These are phyloP conservation scores for Ceratocystis papillata DNA, from an alignment of 2,329 filamentous ascomycete genomes.

Conservation along the genomic window DNA sequence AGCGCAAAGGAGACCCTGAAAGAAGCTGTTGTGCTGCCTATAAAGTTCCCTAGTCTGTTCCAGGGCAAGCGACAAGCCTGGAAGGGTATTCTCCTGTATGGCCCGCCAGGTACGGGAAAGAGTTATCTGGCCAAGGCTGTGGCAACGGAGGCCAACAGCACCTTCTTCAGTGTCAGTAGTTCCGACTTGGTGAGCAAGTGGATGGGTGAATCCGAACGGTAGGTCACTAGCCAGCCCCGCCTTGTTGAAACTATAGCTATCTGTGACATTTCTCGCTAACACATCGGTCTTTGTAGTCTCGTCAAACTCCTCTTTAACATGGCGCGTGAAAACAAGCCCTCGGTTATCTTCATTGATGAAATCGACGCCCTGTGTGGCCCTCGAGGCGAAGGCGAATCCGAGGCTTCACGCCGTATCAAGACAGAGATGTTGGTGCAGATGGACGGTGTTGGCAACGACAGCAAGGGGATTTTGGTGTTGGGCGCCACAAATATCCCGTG, in stretches of 20 bases:
- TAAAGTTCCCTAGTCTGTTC: conserved; percentile 96
- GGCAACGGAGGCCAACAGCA: conserved; percentile 95
- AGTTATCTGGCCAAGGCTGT: conserved; percentile 96
- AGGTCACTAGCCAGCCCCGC: conserved; percentile 26
- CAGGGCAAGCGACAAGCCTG: conserved; percentile 93
- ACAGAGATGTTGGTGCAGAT: conserved; percentile 97
- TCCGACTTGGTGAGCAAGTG: conserved; percentile 97
- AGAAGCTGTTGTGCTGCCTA: conserved; percentile 92
- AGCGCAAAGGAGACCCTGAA: conserved; percentile 92
- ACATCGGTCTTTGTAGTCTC: conserved; percentile 44
- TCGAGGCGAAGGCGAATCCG: conserved; percentile 86
- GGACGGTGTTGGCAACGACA: conserved; percentile 96
- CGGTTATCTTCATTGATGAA: conserved; percentile 98
- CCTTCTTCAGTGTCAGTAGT: conserved; percentile 96
- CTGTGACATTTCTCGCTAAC: neutral
- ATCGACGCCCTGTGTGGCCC: conserved; percentile 94
- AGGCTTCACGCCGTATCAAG: conserved; percentile 95
- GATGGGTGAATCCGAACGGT: conserved; percentile 99
- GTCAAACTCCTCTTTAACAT: conserved; percentile 96
- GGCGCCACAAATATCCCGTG: conserved; percentile 98
- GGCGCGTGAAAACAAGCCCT: conserved; percentile 94
- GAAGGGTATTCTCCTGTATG: conserved; percentile 95
- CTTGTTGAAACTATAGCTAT: conserved; percentile 20
- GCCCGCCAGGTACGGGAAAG: conserved; percentile 93
- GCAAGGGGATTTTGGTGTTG: conserved; percentile 82